A percentile compares a stretch with the other conserved stretches of the same genome.
phyloP scores from a whole-genome alignment of 768 basidiomycete genomes.

The Psilocybe tampanensis region DNA sequence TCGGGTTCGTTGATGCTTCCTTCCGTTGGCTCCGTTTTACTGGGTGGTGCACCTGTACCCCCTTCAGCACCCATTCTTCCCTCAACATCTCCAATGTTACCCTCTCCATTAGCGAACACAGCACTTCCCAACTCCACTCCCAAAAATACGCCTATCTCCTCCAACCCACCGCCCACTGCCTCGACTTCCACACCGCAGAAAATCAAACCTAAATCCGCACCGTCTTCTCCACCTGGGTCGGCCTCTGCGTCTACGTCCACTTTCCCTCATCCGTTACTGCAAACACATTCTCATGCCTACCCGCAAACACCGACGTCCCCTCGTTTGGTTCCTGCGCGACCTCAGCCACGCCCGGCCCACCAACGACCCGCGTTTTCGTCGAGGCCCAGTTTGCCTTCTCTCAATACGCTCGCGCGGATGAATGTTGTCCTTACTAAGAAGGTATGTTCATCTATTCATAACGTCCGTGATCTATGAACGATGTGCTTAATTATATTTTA shows the following conservation, averaged over 20 bases:
- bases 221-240: not conserved
- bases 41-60: not conserved
- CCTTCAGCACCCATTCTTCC: not conserved
- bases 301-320: constrained; percentile 16
- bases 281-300: constrained; percentile 1
- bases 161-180: not conserved
- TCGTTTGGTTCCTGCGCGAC: constrained; percentile 12
- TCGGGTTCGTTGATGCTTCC: not conserved
- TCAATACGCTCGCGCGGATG: constrained; percentile 51
- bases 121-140: not conserved
- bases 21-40: not conserved
- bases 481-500: not conserved
- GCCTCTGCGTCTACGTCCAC: not conserved
- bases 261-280: not conserved
- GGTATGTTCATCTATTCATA: constrained; percentile 31
- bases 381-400: constrained; percentile 54
- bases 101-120: not conserved
- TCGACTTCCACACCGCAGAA: not conserved
- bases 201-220: not conserved
- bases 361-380: constrained; percentile 49
- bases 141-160: not conserved
- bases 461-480: constrained; percentile 1
- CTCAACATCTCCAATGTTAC: not conserved
- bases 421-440: constrained; percentile 48
- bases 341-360: constrained; percentile 38